Base-by-base conservation (phyloP, 768 basidiomycete genomes). In the Sistotremastrum suecicum region DNA sequence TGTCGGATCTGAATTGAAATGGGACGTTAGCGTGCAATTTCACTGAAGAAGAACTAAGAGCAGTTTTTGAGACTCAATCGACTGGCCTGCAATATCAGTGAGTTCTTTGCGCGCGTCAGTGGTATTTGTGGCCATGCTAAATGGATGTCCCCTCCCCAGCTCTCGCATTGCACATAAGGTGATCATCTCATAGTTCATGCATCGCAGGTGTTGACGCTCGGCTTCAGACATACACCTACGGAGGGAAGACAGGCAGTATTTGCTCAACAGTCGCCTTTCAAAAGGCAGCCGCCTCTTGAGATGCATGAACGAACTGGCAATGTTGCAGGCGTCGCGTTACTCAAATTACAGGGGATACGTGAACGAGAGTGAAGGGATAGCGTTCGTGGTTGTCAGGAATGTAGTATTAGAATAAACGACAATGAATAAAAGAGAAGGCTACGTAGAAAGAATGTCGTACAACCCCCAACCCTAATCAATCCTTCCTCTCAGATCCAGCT, bases 251-350 rank as follows among this genome's bases (percentile, higher is more conserved):
- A 36, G 86, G 87, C 2, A 87, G 78, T 51, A 62, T 70, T 5
- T 73, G 73, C 50, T 73, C 83, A 1, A 85, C 74, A 42, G 71
- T 86, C 11, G 86, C 85, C 33, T 88, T 90, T 56, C 69, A 67
- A 44, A 73, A 71, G 48, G 44, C 47, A n/a, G 30, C 43, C 35
- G 50, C 47, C 34, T 34, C n/a, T 36, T 32, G 32, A 32, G 38
- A 30, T n/a, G n/a, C n/a, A n/a, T n/a, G n/a, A n/a, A n/a, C n/a
- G n/a, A n/a, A n/a, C n/a, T n/a, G n/a, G 44, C 7, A 45, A 11
- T 12, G 10, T 5, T 41, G 11, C n/a, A 43, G 43, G 2, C 20
- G 3, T 37, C 7, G 32, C 6, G 2, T 30, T 45, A 48, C 12
- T 2, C 8, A 31, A 30, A 45, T 37, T 31, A 20, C 20, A 20